Evolutionary conservation across 1,284 basidiomycete genomes (phyloP), one percentile per base, ranked within the genome.

Genomic region (Cutaneotrichosporon sp.): DNA sequence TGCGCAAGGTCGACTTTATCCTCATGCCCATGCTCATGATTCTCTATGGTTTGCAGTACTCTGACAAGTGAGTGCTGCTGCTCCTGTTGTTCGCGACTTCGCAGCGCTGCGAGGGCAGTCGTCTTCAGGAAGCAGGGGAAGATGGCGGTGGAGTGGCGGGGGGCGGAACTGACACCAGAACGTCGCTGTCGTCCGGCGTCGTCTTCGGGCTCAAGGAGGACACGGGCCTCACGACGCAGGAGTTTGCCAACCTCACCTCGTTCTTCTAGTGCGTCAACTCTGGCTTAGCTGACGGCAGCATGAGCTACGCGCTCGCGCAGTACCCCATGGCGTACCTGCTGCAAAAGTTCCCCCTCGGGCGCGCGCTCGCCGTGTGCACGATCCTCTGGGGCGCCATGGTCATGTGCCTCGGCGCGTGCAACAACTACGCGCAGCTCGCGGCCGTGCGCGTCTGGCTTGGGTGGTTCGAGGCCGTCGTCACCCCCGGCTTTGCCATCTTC

Each of bases 381-480:
- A 55, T 67, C 29, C 60, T 68, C 54, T 72, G 68, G 68, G 68
- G 68, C 16, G 60, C 63, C 10, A 59, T 67, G 55, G 68, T 72
- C 57, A 53, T 67, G 58, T 55, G 59, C 38, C 59, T 70, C 45
- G 65, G 58, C 56, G 72, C 64, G 8, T 67, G 69, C 56, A 64
- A 72, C 64, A 70, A 63, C 63, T 72, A 68, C 55, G 53, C 62
- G 4, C 57, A 68, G 45, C 62, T 74, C 6, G 54, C 65, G 0
- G 54, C 18, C 18, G 60, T 62, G n/a, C 64, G 64, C 4, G 54
- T 66, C 20, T 29, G 70, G 31, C 64, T 74, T 7, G 72, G 72
- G 16, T 68, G 68, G 63, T 68, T 72, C 29, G 72, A 74, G 51
- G 54, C 55, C 1, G 67, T 66, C 36, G 53, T 74, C 61, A 71